A percentile compares a stretch with the other conserved stretches of the same genome.
phyloP scores from a whole-genome alignment of 805 yeast species.

The Candida awuae region DNA sequence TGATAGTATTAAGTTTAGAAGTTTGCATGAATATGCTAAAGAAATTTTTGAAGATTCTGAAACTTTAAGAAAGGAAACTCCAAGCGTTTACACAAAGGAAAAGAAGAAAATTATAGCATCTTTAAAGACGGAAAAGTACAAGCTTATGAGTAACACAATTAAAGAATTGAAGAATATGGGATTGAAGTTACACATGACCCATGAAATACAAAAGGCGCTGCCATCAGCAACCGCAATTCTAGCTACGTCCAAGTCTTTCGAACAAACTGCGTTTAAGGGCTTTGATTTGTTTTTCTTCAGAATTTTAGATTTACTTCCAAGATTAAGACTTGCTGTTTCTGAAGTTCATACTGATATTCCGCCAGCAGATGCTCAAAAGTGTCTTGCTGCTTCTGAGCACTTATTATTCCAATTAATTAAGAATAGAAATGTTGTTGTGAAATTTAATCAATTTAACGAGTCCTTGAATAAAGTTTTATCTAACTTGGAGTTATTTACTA shows the following conservation, averaged over 20 bases:
- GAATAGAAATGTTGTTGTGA: slow-evolving; percentile 40
- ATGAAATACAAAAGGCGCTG: slow-evolving; percentile 58
- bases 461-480: slow-evolving; percentile 8
- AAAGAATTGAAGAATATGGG: slow-evolving; percentile 74
- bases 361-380: slow-evolving; percentile 61
- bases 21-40: slow-evolving; percentile 46
- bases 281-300: slow-evolving; percentile 54
- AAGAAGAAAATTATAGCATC: slow-evolving; percentile 63
- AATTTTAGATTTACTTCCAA: slow-evolving; percentile 71
- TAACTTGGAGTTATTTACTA: slow-evolving; percentile 7
- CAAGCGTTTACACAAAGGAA: slow-evolving; percentile 59
- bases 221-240: slow-evolving; percentile 56
- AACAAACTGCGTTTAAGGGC: slow-evolving; percentile 28
- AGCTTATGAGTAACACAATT: slow-evolving; percentile 66
- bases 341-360: slow-evolving; percentile 69
- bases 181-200: slow-evolving; percentile 53
- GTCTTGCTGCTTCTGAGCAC: slow-evolving; percentile 70
- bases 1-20: slow-evolving; percentile 34
- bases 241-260: slow-evolving; percentile 43
- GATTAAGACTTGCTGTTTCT: slow-evolving; percentile 58
- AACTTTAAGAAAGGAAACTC: slow-evolving; percentile 68
- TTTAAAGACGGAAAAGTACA: slow-evolving; percentile 73
- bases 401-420: slow-evolving; percentile 50
- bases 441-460: slow-evolving; percentile 19
- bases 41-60: slow-evolving; percentile 52